A percentile compares a stretch with the other conserved stretches of the same genome.
Evolutionary conservation across 1,284 basidiomycete species (phyloP).

Genomic region (Golubevia pallescens): DNA sequence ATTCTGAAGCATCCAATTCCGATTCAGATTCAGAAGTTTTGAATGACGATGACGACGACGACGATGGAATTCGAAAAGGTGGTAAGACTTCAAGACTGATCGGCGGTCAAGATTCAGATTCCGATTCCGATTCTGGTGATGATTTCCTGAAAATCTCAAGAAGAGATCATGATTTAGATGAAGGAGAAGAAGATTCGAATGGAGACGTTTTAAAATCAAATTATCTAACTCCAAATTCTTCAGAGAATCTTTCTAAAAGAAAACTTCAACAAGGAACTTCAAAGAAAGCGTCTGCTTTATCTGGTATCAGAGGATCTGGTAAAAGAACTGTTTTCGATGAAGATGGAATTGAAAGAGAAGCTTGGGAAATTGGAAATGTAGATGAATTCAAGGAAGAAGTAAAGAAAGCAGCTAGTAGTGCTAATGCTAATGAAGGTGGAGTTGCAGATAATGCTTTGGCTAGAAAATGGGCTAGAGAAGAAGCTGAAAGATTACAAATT

Average conservation of each 20-base stretch:
- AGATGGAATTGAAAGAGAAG: constrained; percentile 43
- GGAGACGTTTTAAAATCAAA: background rate
- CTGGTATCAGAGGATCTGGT: constrained; percentile 49
- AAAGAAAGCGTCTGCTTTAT: constrained; percentile 58
- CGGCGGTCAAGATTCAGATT: background rate
- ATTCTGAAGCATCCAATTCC: too few relatives aligned
- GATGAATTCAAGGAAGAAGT: constrained; percentile 32
- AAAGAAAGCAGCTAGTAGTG: too few relatives aligned
- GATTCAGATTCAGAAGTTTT: constrained; percentile 23
- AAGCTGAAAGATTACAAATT: constrained; percentile 43
- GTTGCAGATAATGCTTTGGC: constrained; percentile 44
- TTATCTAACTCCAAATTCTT: constrained; percentile 17
- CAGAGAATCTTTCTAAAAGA: constrained; percentile 52
- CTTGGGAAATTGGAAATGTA: constrained; percentile 60
- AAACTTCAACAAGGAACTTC: constrained; percentile 48
- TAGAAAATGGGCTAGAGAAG: constrained; percentile 35
- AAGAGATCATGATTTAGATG: constrained; percentile 49
- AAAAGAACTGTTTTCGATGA: constrained; percentile 59
- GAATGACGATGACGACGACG: constrained; percentile 13
- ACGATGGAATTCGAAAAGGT: background rate
- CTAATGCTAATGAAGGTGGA: too few relatives aligned
- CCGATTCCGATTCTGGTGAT: constrained; percentile 14
- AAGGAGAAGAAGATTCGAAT: constrained; percentile 16
- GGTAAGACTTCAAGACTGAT: background rate
- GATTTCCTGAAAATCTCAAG: constrained; percentile 58